Evolutionary conservation across 2,329 filamentous ascomycete genomes (phyloP), one percentile per base, ranked within the genome.

Genomic region (Aspergillus hiratsukae): DNA sequence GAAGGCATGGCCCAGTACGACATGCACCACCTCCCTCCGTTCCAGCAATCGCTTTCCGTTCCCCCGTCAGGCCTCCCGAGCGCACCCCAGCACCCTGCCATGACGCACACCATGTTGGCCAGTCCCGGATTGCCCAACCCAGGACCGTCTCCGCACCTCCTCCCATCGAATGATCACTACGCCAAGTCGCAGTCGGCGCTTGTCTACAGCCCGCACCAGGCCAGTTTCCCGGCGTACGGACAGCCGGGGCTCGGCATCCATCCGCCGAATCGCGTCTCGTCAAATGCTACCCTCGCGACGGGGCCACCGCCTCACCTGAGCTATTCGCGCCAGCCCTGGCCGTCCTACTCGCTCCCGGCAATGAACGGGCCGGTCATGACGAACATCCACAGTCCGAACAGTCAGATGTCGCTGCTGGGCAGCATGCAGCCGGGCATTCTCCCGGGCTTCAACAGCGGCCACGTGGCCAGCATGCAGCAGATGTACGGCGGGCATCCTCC

Each of bases 321-420:
- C 28, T 74, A 73, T 54, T 68, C 67, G 29, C 76, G 76, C 66
- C 79, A 70, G 31, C 75, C 77, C 2, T 78, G 76, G 65, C 73
- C 76, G 9, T 78, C 76, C 6, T 83, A 87, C 64, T 81, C 81
- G 3, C 79, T 88, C 3, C 82, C 87, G 3, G 77, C 80, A n/a
- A 82, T 87, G 78, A 76, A 79, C 45, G 85, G 86, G 1, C 82
- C 87, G 1, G 86, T 93, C 28, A 85, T 93, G 78, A 88, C 89
- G 17, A 94, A 93, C 67, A 82, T 94, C 27, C 84, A 87, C 65
- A 89, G 87, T 58, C 90, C 90, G 0, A 84, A 84, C 53, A 81
- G 82, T 5, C 87, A 88, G 58, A 86, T 94, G 79, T 81, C 87
- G 7, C 77, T 94, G 58, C 83, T 93, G 35, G 84, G 86, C 3